Conservation (phyloP, 1,139 yeast genomes). For the Groenewaldozyma sp. region DNA sequence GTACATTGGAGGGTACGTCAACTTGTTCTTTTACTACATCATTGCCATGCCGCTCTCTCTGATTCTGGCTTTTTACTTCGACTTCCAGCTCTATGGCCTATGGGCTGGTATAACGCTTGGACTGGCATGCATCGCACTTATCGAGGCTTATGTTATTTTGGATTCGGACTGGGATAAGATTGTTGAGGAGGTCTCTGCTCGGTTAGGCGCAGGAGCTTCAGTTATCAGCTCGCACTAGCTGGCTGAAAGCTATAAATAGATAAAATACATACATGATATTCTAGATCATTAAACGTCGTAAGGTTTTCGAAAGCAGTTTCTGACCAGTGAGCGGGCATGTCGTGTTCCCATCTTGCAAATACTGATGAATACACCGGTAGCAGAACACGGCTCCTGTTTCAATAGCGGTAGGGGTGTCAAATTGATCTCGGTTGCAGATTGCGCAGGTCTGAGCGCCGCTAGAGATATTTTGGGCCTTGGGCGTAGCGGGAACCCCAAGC, state of each 20-base stretch:
- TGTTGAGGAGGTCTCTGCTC: constrained; percentile 36
- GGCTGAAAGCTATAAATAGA: neutral
- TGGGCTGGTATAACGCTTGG: constrained; percentile 90
- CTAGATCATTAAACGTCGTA: no score
- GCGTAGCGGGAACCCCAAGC: no score
- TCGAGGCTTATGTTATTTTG: constrained; percentile 45
- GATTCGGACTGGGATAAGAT: constrained; percentile 48
- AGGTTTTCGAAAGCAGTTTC: constrained; percentile 59
- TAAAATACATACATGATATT: neutral
- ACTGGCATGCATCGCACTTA: constrained; percentile 54
- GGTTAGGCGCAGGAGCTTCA: constrained; percentile 8
- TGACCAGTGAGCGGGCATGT: constrained; percentile 77
- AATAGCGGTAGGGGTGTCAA: constrained; percentile 74
- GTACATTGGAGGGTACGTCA: constrained; percentile 70
- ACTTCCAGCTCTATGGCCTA: constrained; percentile 54
- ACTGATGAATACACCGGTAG: constrained; percentile 72
- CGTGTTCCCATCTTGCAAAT: constrained; percentile 39
- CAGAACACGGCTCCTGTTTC: constrained; percentile 92
- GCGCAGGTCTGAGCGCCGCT: no score
- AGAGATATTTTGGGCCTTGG: no score
- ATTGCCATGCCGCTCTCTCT: constrained; percentile 66
- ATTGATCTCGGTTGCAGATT: constrained; percentile 40
- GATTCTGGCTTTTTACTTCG: constrained; percentile 46
- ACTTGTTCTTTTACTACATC: constrained; percentile 63
- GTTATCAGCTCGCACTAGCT: no score